These are phyloP conservation scores for Rhododendron ovatum DNA, from an alignment of 148 eudicot genomes.

Conservation along the genomic window DNA sequence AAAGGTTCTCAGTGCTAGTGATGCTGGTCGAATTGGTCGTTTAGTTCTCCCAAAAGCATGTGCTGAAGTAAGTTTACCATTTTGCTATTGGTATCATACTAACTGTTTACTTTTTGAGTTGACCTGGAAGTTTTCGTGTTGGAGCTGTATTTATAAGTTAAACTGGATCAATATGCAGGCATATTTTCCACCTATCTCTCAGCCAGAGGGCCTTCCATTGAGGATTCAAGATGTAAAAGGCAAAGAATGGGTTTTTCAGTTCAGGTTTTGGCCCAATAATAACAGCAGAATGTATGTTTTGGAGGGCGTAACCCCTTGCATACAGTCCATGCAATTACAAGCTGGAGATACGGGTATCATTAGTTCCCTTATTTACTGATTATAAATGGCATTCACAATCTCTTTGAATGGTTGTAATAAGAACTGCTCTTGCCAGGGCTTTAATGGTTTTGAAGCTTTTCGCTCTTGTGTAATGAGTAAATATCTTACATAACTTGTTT, in stretches of 20 bases:
- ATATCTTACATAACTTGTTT: neutral
- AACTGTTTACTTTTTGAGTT: neutral
- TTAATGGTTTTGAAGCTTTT: slow-evolving; percentile 1
- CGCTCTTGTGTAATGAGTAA: neutral
- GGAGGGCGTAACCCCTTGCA: slow-evolving; percentile 99
- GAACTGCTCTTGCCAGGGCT: neutral
- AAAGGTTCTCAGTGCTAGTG: slow-evolving; percentile 97
- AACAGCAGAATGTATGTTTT: slow-evolving; percentile 98
- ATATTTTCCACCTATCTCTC: slow-evolving; percentile 94
- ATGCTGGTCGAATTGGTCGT: slow-evolving; percentile 99
- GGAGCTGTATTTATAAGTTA: slow-evolving; percentile 9
- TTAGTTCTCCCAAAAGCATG: slow-evolving; percentile 99
- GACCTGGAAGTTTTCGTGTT: neutral
- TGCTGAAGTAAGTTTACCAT: slow-evolving; percentile 75
- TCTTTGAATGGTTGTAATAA: neutral
- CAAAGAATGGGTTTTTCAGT: slow-evolving; percentile 95
- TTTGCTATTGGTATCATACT: neutral
- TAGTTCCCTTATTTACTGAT: neutral
- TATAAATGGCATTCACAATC: neutral
- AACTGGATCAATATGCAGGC: slow-evolving; percentile 50
- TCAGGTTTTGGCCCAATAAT: slow-evolving; percentile 98
- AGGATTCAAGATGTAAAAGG: slow-evolving; percentile 96
- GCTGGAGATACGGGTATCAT: slow-evolving; percentile 95
- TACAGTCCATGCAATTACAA: slow-evolving; percentile 95
- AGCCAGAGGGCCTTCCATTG: slow-evolving; percentile 94